Percentiles rank a stretch among this genome's conserved stretches.
These are phyloP conservation scores for Suhomyces sp. DNA, from an alignment of 805 yeast species.

Conservation along the genomic window DNA sequence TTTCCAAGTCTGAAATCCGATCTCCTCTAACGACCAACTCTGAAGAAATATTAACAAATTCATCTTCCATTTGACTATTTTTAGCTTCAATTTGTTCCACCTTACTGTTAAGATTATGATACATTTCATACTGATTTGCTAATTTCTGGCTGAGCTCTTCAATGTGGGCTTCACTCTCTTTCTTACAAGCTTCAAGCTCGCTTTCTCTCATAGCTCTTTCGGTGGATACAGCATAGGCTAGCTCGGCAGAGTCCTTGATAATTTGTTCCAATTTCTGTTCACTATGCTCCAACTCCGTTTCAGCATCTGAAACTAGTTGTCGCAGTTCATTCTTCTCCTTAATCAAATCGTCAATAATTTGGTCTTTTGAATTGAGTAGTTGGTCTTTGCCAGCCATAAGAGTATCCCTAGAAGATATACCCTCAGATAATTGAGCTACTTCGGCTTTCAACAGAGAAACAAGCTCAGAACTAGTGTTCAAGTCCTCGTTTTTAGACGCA, in stretches of 20 bases:
- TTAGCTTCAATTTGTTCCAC: constrained; percentile 1
- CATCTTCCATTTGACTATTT: constrained; percentile 3
- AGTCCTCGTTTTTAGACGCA: neutral
- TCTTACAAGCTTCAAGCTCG: neutral
- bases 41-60: neutral
- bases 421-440: neutral
- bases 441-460: neutral
- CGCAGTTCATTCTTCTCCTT: neutral
- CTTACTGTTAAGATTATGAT: constrained; percentile 1
- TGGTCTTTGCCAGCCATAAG: neutral
- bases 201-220: neutral
- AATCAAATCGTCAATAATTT: neutral
- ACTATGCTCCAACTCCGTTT: neutral
- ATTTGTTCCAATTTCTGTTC: neutral
- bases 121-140: constrained; percentile 4
- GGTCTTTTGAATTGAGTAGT: neutral
- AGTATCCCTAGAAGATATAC: neutral
- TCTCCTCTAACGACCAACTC: constrained; percentile 1
- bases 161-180: neutral
- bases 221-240: neutral
- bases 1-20: constrained; percentile 1
- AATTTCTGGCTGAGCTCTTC: neutral
- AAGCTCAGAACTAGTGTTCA: neutral
- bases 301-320: neutral
- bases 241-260: neutral